Base-by-base conservation (phyloP, 768 basidiomycete genomes). In the Krasilnikovozyma curviuscula region DNA sequence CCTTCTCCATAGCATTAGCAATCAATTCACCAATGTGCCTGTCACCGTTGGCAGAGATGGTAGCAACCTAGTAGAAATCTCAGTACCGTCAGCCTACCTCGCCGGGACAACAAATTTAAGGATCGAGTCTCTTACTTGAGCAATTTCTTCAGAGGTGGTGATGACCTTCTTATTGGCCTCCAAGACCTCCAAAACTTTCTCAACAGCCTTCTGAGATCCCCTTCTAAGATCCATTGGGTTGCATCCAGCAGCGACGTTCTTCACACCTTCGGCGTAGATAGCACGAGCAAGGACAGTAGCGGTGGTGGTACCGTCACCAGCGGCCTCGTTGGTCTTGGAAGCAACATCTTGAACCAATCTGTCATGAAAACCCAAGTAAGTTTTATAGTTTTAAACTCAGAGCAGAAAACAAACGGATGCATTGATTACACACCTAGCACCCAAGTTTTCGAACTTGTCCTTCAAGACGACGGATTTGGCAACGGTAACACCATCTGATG, bases 181-280 rank as follows among this genome's bases (percentile, higher is more conserved):
- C 55, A 98, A 76, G 70, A 81, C 88, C 59, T 82, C 75, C 54
- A 95, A 81, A 57, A 98, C 86, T 55, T 82, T 81, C 65, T 91
- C 83, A 39, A 98, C 91, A 40, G 91, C 91, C 9, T 85, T 83
- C 63, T 98, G 91, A 9, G 89, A 78, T 44, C 91, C 91, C n/a
- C 89, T 79, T 53, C 91, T 85, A 51, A 97, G 83, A 69, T 98
- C 91, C 89, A 95, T 98, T 12, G 91, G 91, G 70, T 91, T 93
- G 73, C 91, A 98, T 3, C 91, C 31, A 9, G 91, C 91, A 19
- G 91, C 91, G 50, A 97, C 91, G 59, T 97, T 97, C 73, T 95
- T 95, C 60, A 95, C 89, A 65, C 91, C 91, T 67, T 98, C 91
- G 0, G 86, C 75, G 70, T 93, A 98, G 67, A 98, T 95, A 48